Percentiles rank a stretch among this genome's conserved stretches.
Evolutionary conservation across 1,139 yeast species (phyloP).

Genomic region (Magnusiomyces ingens): DNA sequence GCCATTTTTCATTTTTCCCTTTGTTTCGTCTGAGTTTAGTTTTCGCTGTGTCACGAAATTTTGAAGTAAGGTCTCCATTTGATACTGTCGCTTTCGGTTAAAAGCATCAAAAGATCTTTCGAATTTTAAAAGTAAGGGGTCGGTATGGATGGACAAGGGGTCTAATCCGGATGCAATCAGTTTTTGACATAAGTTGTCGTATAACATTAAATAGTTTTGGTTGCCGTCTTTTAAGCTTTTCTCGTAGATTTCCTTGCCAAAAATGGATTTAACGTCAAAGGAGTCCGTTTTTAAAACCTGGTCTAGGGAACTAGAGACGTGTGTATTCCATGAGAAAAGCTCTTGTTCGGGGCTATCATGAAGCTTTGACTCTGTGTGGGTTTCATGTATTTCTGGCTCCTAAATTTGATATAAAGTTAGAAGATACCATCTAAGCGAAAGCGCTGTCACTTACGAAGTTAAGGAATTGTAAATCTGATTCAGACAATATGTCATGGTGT

Average conservation of each 20-base stretch:
- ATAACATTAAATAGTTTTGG: slow-evolving; percentile 20
- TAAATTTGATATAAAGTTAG: neutral
- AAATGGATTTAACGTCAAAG: slow-evolving; percentile 11
- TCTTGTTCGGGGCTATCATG: neutral
- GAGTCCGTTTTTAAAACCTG: slow-evolving; percentile 5
- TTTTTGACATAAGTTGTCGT: slow-evolving; percentile 32
- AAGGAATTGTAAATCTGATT: slow-evolving; percentile 16
- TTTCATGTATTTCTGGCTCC: slow-evolving; percentile 1
- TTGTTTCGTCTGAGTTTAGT: neutral
- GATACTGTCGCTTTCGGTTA: slow-evolving; percentile 63
- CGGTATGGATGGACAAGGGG: no score
- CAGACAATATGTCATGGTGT: slow-evolving; percentile 17
- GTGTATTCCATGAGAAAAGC: slow-evolving; percentile 2
- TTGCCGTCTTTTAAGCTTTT: slow-evolving; percentile 15
- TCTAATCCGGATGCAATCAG: no score
- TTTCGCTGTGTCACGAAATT: neutral
- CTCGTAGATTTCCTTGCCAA: slow-evolving; percentile 10
- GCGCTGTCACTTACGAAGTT: slow-evolving; percentile 9
- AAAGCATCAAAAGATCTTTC: slow-evolving; percentile 58
- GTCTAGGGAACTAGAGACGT: slow-evolving; percentile 8
- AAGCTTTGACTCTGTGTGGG: neutral
- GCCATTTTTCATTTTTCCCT: neutral
- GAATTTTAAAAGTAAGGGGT: slow-evolving; percentile 34
- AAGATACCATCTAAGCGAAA: slow-evolving; percentile 4
- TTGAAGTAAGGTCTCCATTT: slow-evolving; percentile 19